Evolutionary conservation across 2,329 filamentous ascomycete genomes (phyloP).

Genomic region (Nigrospora oryzae): DNA sequence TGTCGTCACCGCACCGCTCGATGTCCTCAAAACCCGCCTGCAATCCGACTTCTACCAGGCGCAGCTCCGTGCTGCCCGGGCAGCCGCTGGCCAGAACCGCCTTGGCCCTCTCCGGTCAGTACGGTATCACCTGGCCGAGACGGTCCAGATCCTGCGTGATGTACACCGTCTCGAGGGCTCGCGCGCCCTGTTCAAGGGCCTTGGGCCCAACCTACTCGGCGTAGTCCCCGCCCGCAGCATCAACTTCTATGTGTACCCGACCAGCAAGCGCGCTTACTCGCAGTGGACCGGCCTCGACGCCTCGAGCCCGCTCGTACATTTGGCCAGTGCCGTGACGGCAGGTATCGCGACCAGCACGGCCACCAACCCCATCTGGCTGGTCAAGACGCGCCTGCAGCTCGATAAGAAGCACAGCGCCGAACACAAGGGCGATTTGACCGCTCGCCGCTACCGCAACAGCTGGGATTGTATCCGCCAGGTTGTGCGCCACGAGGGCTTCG

Average conservation of each 20-base stretch:
- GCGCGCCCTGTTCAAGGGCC: slow-evolving; percentile 84
- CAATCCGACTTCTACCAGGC: slow-evolving; percentile 93
- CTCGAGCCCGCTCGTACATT: slow-evolving; percentile 68
- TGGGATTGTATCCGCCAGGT: slow-evolving; percentile 82
- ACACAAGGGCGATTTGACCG: slow-evolving; percentile 40
- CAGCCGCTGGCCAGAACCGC: slow-evolving; percentile 46
- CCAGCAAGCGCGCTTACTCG: slow-evolving; percentile 76
- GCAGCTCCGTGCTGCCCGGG: slow-evolving; percentile 62
- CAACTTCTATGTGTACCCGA: slow-evolving; percentile 91
- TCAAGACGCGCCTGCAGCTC: slow-evolving; percentile 88
- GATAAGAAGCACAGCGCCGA: slow-evolving; percentile 69
- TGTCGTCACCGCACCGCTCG: slow-evolving; percentile 86
- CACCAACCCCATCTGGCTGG: slow-evolving; percentile 93
- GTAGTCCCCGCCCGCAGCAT: slow-evolving; percentile 86
- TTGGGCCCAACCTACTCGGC: slow-evolving; percentile 83
- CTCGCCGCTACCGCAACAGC: slow-evolving; percentile 75
- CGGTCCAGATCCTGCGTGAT: slow-evolving; percentile 72
- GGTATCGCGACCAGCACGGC: slow-evolving; percentile 82
- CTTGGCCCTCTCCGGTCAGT: slow-evolving; percentile 59
- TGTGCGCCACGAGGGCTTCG: slow-evolving; percentile 68
- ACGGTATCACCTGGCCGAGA: slow-evolving; percentile 72
- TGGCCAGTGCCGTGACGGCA: slow-evolving; percentile 66
- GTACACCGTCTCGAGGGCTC: slow-evolving; percentile 78
- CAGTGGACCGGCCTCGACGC: slow-evolving; percentile 63
- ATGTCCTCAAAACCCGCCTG: slow-evolving; percentile 86